Evolutionary conservation across 805 yeast genomes (phyloP), one percentile per base, ranked within the genome.

Genomic region (Zygotorulaspora danielsina): DNA sequence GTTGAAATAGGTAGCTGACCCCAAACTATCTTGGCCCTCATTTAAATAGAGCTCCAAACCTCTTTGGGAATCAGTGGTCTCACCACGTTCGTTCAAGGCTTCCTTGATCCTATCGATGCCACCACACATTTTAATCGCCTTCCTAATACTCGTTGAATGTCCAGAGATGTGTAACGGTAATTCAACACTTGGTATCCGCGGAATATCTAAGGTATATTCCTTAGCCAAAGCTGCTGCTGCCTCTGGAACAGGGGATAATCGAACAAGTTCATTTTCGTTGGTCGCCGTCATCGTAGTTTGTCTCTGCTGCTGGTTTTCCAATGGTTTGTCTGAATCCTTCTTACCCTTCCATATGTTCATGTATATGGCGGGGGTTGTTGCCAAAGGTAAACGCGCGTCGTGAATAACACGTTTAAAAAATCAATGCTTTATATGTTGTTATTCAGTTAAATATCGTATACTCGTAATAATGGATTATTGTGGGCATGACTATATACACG

Each of bases 101-200:
- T 60, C 44, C 25, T 57, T 60, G 15, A 66, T 50, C 27, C 57
- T 57, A 37, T 50, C 59, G 51, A 53, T 60, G 45, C 90, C 93
- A 6, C 93, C 93, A 38, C 84, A 73, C 78, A 82, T 75, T 5
- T 62, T 59, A 8, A 88, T 60, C 0, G 95, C 95, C 34, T 69
- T 72, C 13, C 70, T 72, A 0, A 75, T 64, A 55, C 88, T 72
- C 26, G 71, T 46, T n/a, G 44, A 55, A 8, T 46, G 39, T 3
- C 53, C 21, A 10, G 57, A 69, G 6, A 89, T 89, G 12, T 72
- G 69, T 20, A 87, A 63, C 0, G 97, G 97, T 43, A 83, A 71
- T 54, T 89, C 97, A 12, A 89, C 73, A 2, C 89, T 75, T 4
- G 84, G 71, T 17, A 78, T 78, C 50, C 79, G 78, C 6, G 95